Evolutionary conservation across 352 stramenopile species (phyloP).

Genomic region (Discostella stelligera): DNA sequence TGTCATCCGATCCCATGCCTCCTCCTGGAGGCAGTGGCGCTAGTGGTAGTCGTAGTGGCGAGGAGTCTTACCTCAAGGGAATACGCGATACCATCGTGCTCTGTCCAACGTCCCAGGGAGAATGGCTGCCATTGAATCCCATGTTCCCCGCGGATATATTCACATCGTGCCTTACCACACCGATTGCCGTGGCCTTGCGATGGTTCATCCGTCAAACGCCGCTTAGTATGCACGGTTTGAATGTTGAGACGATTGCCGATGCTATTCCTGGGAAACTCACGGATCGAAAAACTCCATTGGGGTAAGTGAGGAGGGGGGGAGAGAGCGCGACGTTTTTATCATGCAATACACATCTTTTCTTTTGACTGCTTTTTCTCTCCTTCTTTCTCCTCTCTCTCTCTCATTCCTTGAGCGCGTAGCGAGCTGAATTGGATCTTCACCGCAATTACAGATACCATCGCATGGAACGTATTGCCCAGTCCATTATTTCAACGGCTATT

Average conservation of each 20-base stretch:
- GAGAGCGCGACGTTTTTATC: not conserved
- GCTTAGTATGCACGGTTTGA: conserved; percentile 58
- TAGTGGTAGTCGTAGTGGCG: conserved; percentile 7
- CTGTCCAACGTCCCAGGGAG: conserved; percentile 90
- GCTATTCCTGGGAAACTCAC: conserved; percentile 90
- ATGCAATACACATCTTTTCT: not conserved
- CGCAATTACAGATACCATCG: conserved; percentile 99
- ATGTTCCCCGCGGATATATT: conserved; percentile 99
- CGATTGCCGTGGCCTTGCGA: conserved; percentile 95
- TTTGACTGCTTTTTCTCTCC: not conserved
- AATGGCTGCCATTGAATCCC: conserved; percentile 94
- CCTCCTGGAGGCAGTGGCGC: not conserved
- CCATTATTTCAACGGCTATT: conserved; percentile 98
- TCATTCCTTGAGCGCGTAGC: conserved; percentile 71
- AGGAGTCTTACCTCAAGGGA: conserved; percentile 24
- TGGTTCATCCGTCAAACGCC: conserved; percentile 92
- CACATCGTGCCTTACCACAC: conserved; percentile 98
- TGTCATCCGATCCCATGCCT: not conserved
- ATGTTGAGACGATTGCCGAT: conserved; percentile 82
- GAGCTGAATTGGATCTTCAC: conserved; percentile 99
- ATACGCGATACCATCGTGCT: conserved; percentile 94
- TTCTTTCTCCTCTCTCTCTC: conserved; percentile 1
- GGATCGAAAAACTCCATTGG: conserved; percentile 83
- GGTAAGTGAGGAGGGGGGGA: not conserved
- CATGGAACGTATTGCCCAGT: conserved; percentile 96